phyloP scores from a whole-genome alignment of 257 asterid genomes.

The Gentiana macrophylla region DNA sequence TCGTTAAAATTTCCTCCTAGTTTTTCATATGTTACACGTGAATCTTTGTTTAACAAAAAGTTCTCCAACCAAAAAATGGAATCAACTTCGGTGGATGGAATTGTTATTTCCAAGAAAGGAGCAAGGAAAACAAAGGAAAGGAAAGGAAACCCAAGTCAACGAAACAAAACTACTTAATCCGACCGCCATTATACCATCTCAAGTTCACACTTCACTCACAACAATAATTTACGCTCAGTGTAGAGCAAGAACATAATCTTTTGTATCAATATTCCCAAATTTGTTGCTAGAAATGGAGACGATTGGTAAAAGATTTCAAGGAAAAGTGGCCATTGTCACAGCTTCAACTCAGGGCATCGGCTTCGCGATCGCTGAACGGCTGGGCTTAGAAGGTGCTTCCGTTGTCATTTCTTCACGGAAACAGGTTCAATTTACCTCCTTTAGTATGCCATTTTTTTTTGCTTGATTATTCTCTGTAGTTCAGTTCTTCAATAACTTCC shows the following conservation, averaged over 20 bases:
- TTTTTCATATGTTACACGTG: too few species aligned
- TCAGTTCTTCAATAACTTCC: too few species aligned
- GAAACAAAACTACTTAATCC: too few species aligned
- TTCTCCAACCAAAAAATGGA: too few species aligned
- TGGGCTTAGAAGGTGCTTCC: slow-evolving; percentile 87
- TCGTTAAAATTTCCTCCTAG: too few species aligned
- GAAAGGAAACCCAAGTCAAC: background rate
- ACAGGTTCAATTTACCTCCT: slow-evolving; percentile 25
- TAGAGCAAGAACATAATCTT: too few species aligned
- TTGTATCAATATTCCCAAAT: too few species aligned
- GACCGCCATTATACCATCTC: background rate
- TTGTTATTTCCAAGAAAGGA: slow-evolving; percentile 8
- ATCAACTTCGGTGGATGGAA: too few species aligned
- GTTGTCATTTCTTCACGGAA: slow-evolving; percentile 89
- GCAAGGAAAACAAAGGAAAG: background rate
- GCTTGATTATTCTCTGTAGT: too few species aligned
- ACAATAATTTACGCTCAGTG: too few species aligned
- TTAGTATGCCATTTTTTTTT: background rate
- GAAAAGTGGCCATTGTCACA: slow-evolving; percentile 75
- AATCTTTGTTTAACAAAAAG: too few species aligned
- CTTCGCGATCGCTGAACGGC: slow-evolving; percentile 74
- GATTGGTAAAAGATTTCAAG: slow-evolving; percentile 53
- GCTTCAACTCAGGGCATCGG: slow-evolving; percentile 99
- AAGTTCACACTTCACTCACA: background rate
- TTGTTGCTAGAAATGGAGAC: slow-evolving; percentile 11